phyloP scores from a whole-genome alignment of 2,329 filamentous ascomycete genomes.

The Ceratocystis harringtonii region DNA sequence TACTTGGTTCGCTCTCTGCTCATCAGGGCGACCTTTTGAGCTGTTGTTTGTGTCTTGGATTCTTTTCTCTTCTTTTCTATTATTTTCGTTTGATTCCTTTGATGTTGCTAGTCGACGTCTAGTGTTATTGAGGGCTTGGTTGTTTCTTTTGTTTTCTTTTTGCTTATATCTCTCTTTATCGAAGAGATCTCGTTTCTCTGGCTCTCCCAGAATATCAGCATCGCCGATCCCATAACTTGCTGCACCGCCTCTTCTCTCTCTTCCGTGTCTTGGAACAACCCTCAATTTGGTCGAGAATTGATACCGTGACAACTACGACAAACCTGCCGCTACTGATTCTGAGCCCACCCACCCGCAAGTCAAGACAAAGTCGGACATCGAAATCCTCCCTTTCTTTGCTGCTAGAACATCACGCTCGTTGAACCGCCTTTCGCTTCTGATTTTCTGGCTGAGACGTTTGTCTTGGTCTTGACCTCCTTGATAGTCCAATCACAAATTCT shows the following conservation, averaged over 20 bases:
- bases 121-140: background rate
- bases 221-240: background rate
- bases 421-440: background rate
- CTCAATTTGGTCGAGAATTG: no score
- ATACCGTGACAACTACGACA: no score
- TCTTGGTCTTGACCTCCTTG: background rate
- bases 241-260: background rate
- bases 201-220: background rate
- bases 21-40: background rate
- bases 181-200: background rate
- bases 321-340: no score
- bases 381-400: background rate
- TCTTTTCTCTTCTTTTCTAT: no score
- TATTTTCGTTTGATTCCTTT: background rate
- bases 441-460: background rate
- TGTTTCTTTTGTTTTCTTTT: background rate
- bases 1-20: background rate
- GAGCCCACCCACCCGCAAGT: background rate
- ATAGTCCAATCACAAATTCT: background rate
- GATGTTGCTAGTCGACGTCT: slow-evolving; percentile 6
- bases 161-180: background rate
- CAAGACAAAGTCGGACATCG: background rate
- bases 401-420: background rate
- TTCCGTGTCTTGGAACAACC: background rate
- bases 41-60: background rate